A percentile compares a stretch with the other conserved stretches of the same genome.
Conservation (phyloP, 768 basidiomycete genomes). For the Erythrobasidium yunnanense region DNA sequence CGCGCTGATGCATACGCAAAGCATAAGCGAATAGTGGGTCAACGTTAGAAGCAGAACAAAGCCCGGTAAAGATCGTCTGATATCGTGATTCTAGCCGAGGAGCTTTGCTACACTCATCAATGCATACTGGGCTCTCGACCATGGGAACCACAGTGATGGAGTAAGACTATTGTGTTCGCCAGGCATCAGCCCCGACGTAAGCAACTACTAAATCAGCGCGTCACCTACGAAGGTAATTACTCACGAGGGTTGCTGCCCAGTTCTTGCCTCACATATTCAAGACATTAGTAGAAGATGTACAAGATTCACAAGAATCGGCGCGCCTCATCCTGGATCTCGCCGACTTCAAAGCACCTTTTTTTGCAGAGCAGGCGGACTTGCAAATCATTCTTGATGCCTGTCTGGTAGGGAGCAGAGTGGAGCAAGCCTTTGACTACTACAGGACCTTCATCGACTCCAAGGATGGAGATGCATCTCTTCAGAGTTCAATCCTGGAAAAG, state of each 20-base stretch:
- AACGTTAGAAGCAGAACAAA: neutral
- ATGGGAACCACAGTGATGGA: neutral
- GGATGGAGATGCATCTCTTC: too few species aligned
- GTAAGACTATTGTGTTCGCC: constrained; percentile 18
- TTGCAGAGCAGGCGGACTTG: neutral
- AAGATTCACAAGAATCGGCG: neutral
- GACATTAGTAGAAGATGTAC: neutral
- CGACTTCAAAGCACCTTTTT: too few species aligned
- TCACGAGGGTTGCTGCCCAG: neutral
- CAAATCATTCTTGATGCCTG: neutral
- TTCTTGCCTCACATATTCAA: constrained; percentile 8
- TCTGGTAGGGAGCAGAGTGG: neutral
- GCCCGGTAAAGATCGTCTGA: neutral
- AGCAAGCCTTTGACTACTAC: too few species aligned
- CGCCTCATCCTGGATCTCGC: neutral
- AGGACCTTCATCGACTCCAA: too few species aligned
- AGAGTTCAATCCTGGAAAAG: too few species aligned
- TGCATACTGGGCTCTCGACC: constrained; percentile 20
- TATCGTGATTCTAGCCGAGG: constrained; percentile 2
- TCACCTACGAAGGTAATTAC: neutral
- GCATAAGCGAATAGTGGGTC: constrained; percentile 11
- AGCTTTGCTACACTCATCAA: constrained; percentile 7
- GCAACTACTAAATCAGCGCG: neutral
- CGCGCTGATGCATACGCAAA: neutral
- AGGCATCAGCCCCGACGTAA: constrained; percentile 7